Percentiles rank a stretch among this genome's conserved stretches.
These are phyloP conservation scores for Juglanconis sp. DNA, from an alignment of 2,329 filamentous ascomycete genomes.

Conservation along the genomic window DNA sequence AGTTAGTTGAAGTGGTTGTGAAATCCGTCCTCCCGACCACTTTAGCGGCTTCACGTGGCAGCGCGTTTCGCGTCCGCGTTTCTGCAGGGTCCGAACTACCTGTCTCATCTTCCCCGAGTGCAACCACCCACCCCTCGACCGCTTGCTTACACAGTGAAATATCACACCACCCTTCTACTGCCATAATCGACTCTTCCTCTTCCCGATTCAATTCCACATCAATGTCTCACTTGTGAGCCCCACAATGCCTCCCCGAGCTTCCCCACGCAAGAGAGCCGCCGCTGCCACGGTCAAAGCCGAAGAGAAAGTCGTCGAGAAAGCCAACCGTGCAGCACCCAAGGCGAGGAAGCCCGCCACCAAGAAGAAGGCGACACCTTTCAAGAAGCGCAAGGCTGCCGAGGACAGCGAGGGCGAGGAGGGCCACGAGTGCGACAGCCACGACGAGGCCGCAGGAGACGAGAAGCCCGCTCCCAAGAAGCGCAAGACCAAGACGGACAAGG, in stretches of 20 bases:
- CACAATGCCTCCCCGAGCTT: constrained; percentile 15
- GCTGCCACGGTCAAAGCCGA: constrained; percentile 21
- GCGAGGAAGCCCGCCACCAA: constrained; percentile 26
- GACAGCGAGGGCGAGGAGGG: constrained; percentile 23
- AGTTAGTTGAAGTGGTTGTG: no score
- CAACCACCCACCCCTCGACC: neutral
- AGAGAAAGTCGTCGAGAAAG: constrained; percentile 19
- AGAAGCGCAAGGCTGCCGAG: constrained; percentile 23
- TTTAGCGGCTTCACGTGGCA: neutral
- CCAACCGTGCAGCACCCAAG: constrained; percentile 18
- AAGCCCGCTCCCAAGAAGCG: constrained; percentile 40
- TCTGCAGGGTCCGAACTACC: neutral
- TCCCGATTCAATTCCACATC: neutral
- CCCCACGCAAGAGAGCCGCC: constrained; percentile 19
- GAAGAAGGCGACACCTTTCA: constrained; percentile 21
- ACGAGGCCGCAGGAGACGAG: constrained; percentile 20
- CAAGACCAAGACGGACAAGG: constrained; percentile 35
- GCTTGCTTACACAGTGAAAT: neutral
- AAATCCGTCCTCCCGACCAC: no score
- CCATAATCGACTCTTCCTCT: no score
- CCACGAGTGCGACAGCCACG: constrained; percentile 20
- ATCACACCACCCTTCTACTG: no score
- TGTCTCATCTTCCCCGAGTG: neutral
- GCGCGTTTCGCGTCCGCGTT: constrained; percentile 1
- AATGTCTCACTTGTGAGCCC: neutral